Conservation (phyloP, 441 rosid species). For the Syzygium malaccense region DNA sequence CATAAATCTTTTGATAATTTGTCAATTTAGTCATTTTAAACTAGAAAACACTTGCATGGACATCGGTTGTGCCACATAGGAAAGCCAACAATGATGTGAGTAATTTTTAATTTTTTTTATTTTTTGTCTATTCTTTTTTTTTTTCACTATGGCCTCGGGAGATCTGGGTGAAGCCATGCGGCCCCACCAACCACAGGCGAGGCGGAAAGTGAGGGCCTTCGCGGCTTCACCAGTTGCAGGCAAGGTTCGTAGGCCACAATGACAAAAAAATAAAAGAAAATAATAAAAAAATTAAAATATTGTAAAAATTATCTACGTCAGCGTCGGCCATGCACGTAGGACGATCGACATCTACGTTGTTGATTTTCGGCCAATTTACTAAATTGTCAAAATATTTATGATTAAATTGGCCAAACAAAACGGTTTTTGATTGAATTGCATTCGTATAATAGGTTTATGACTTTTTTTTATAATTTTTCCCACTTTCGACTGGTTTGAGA, state of each 20-base stretch:
- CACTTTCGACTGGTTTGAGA: background rate
- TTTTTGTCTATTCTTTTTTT: background rate
- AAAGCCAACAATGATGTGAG: accelerated
- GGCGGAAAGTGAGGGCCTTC: too few relatives aligned
- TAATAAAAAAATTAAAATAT: background rate
- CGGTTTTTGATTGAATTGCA: background rate
- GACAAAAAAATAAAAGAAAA: background rate
- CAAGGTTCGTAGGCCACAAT: too few relatives aligned
- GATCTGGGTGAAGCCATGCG: background rate
- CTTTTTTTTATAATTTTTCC: background rate
- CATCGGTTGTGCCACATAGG: accelerated
- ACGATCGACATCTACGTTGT: accelerated
- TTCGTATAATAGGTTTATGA: background rate
- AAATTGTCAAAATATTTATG: accelerated
- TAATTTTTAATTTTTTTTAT: background rate
- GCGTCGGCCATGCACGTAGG: accelerated
- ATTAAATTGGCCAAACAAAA: background rate
- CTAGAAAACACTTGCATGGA: too few relatives aligned
- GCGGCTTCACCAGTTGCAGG: too few relatives aligned
- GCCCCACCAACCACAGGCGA: accelerated
- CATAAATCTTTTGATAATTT: too few relatives aligned
- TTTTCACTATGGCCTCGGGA: background rate
- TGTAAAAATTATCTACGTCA: background rate
- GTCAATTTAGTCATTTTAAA: too few relatives aligned
- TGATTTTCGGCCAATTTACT: accelerated